Base-by-base conservation (phyloP, 257 asterid species). In the Solanum ossicruentum region DNA sequence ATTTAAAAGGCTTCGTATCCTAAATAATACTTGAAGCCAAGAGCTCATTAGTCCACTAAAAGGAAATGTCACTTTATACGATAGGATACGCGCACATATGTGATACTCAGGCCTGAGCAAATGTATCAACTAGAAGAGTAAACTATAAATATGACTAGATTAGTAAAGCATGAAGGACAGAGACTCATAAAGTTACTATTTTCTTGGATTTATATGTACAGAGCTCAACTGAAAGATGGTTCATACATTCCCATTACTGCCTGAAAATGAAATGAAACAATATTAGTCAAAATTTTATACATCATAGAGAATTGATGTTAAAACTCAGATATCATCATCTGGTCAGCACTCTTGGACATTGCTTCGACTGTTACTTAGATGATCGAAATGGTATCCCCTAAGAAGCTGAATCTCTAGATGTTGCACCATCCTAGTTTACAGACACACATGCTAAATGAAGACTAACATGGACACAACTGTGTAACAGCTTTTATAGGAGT, bases 271-370 rank as follows among this genome's bases (percentile, higher is more conserved):
- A 90, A 87, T 88, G 87, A 90, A 89, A 88, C 86, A 91, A 87
- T 75, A 89, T 85, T 80, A 90, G 83, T 73, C 97, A 89, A 81
- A 88, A 88, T 90, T 87, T 92, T 8, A 92, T 90, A 98, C 94
- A 91, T 84, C 96, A 90, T 85, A 86, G 93, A 10, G 99, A 96
- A 86, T 73, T 89, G 90, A 87, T 92, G 83, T 92, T 95, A 0
- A 96, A 93, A 87, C 96, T 96, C 79, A 92, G 98, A 73, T 95
- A 96, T 80, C 97, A 87, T 28, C 92, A 96, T 87, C 87, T 96
- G 91, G 96, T 88, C 81, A 93, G 98, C 79, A 88, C 96, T 85
- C 93, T 94, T 67, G 99, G 99, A 66, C 98, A 94, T 88, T 96
- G 99, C 92, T 93, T 96, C 8, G 98, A 92, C 89, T 93, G 90